Conservation (phyloP, 306 rosid species). For the Cicer chorassanicum region DNA sequence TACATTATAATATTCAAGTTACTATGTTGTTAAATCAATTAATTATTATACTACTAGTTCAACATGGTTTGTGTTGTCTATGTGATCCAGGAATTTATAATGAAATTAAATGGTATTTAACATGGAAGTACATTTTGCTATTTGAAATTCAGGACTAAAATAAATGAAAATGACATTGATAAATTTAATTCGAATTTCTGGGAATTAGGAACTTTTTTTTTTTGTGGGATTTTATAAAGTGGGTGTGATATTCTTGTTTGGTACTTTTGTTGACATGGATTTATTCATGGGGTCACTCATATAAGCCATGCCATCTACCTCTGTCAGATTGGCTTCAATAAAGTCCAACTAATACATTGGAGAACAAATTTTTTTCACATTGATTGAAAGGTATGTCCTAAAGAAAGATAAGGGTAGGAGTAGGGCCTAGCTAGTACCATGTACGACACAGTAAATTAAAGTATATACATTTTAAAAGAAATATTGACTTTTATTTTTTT, state of each 20-base stretch:
- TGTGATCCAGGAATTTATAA: neutral
- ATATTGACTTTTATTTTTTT: too few relatives aligned
- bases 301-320: slow-evolving; percentile 38
- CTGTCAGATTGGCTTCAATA: slow-evolving; percentile 39
- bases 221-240: slow-evolving; percentile 15
- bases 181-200: slow-evolving; percentile 29
- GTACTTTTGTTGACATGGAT: slow-evolving; percentile 39
- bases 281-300: slow-evolving; percentile 1
- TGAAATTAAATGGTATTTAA: slow-evolving; percentile 6
- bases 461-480: too few relatives aligned
- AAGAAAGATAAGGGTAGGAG: neutral
- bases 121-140: slow-evolving; percentile 22
- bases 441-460: too few relatives aligned
- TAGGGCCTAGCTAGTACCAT: neutral
- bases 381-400: neutral
- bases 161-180: neutral
- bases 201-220: neutral
- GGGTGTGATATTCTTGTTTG: slow-evolving; percentile 17
- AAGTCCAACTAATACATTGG: neutral
- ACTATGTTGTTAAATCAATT: neutral
- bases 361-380: neutral
- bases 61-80: slow-evolving; percentile 36
- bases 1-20: neutral
- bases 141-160: slow-evolving; percentile 12
- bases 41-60: slow-evolving; percentile 4